A percentile compares a stretch with the other conserved stretches of the same genome.
These are phyloP conservation scores for Sclerotinia sclerotiorum DNA, from an alignment of 2,329 filamentous ascomycete genomes.

Conservation along the genomic window DNA sequence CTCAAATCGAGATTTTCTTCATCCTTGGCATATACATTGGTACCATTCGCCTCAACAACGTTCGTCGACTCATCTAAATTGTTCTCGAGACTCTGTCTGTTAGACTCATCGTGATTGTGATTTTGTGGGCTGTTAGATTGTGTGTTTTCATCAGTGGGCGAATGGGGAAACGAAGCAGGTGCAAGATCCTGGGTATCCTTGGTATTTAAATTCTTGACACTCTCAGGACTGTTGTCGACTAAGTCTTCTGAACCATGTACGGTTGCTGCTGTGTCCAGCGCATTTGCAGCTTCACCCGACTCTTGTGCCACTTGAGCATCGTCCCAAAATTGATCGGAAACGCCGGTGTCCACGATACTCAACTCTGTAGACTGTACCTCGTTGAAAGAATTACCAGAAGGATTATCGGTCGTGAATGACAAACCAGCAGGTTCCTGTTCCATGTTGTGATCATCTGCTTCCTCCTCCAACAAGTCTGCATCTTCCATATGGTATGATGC, in stretches of 20 bases:
- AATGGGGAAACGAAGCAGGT: slow-evolving; percentile 6
- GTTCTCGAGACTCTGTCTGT: not conserved
- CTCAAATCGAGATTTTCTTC: not conserved
- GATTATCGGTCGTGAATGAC: slow-evolving; percentile 25
- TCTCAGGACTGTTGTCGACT: not conserved
- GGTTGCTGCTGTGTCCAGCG: slow-evolving; percentile 6
- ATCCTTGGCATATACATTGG: slow-evolving; percentile 9
- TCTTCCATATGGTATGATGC: slow-evolving; percentile 44
- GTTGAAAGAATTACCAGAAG: slow-evolving; percentile 8
- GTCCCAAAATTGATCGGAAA: slow-evolving; percentile 15
- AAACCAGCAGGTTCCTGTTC: slow-evolving; percentile 30
- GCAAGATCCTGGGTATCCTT: not conserved
- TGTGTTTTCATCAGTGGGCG: slow-evolving; percentile 8
- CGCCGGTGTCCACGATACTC: slow-evolving; percentile 15
- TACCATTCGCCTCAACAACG: not conserved
- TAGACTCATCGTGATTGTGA: not conserved
- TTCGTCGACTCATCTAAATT: slow-evolving; percentile 3
- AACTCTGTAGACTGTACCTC: slow-evolving; percentile 16
- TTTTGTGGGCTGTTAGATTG: slow-evolving; percentile 6
- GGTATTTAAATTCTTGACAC: not conserved
- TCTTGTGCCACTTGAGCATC: slow-evolving; percentile 2
- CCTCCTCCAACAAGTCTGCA: slow-evolving; percentile 35
- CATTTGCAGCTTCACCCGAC: not conserved
- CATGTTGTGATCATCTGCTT: slow-evolving; percentile 29
- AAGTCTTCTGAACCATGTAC: slow-evolving; percentile 6